Base-by-base conservation (phyloP, 441 rosid species). In the Gossypium laxum region DNA sequence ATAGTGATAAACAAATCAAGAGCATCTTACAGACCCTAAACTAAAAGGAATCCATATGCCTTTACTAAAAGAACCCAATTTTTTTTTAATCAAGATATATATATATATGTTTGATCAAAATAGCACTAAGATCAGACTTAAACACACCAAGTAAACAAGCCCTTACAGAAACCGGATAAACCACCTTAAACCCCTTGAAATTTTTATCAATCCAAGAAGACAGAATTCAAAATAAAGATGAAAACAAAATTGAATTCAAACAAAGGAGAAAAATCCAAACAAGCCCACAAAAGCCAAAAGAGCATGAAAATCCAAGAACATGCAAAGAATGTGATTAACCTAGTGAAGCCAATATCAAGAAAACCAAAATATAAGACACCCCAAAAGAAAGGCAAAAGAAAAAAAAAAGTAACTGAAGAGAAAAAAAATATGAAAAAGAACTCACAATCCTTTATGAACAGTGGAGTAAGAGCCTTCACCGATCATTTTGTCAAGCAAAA, bases 391-490 rank as follows among this genome's bases (percentile, higher is more conserved):
- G 2, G 1, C 8, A 32, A 18, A 54, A 11, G 8, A 2, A 8
- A 51, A 18, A 47, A 68, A 68, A 22, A 2, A 3, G 55, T 4
- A 51, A 6, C 34, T 12, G 34, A 1, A 26, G 34, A 58, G n/a
- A 24, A 64, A 7, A 7, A 57, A 17, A 66, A 69, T 6, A 14
- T 14, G 67, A 45, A 82, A n/a, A 14, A 17, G 67, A 45, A 82
- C 85, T 43, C 70, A 86, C 92, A 71, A 69, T 76, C 90, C 92
- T 67, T 70, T 55, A 70, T 82, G 80, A 70, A 88, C 85, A 4
- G 74, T 52, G 38, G 83, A 82, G 75, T 69, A 15, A 59, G 76
- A 18, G 45, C 89, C 92, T 77, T 83, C 84, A 22, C 84, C 82
- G 14, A 86, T 85, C 81, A 82, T 77, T 57, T 70, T 77, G n/a